Evolutionary conservation across 805 yeast species (phyloP).

Genomic region (Saturnispora gosingensis): DNA sequence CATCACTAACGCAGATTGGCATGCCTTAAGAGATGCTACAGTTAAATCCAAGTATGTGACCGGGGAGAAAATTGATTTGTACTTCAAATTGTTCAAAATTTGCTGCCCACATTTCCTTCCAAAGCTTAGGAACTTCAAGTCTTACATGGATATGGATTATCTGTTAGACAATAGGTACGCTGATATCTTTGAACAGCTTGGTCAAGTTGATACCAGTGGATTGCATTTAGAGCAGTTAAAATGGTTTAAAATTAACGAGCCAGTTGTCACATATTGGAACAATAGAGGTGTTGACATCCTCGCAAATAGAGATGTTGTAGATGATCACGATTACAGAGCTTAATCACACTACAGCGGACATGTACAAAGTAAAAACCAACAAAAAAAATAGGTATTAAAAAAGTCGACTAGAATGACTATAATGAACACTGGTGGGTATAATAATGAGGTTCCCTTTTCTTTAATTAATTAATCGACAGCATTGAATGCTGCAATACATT

Average conservation of each 20-base stretch:
- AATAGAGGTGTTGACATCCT: conserved; percentile 10
- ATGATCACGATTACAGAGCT: background rate
- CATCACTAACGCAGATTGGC: conserved; percentile 79
- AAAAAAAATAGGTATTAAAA: background rate
- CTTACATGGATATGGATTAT: conserved; percentile 34
- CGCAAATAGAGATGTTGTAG: background rate
- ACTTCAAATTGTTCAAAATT: conserved; percentile 42
- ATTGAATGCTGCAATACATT: background rate
- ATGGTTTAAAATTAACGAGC: conserved; percentile 21
- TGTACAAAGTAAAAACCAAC: background rate
- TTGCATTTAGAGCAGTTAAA: conserved; percentile 30
- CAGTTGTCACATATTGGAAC: conserved; percentile 14
- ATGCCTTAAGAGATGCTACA: conserved; percentile 75
- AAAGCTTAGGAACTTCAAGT: conserved; percentile 33
- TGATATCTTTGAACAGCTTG: conserved; percentile 26
- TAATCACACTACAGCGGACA: background rate
- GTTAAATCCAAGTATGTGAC: conserved; percentile 31
- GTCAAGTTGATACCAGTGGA: conserved; percentile 27
- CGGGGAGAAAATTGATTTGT: conserved; percentile 40
- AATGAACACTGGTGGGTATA: background rate
- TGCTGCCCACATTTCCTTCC: conserved; percentile 38
- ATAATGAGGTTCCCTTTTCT: background rate
- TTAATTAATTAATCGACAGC: background rate
- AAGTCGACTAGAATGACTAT: background rate
- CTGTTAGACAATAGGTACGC: conserved; percentile 31